Evolutionary conservation across 139 green algal species (phyloP), one percentile per base, ranked within the genome.

Genomic region (Tetratostichococcus sp.): DNA sequence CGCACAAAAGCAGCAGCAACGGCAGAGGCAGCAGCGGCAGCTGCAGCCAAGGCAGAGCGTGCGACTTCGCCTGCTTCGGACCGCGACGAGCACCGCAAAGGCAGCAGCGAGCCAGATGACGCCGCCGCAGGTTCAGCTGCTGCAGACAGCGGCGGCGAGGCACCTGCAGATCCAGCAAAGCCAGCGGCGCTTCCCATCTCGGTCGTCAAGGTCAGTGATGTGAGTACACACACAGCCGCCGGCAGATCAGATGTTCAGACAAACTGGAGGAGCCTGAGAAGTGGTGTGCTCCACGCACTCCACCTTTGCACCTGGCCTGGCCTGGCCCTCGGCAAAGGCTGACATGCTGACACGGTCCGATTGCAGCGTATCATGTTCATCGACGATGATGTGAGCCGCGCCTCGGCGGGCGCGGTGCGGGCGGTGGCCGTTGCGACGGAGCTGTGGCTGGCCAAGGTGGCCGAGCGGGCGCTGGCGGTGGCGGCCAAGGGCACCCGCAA

Each of bases 201-300:
- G 17, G n/a, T 88, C 8, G 82, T 93, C 4, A 90, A 88, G 39
- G 39, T 50, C n/a, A n/a, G n/a, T n/a, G n/a, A n/a, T n/a, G n/a
- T n/a, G n/a, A n/a, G n/a, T n/a, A n/a, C n/a, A n/a, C n/a, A n/a
- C n/a, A n/a, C n/a, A n/a, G n/a, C n/a, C n/a, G n/a, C n/a, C n/a
- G n/a, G n/a, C n/a, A n/a, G n/a, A n/a, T n/a, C n/a, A n/a, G n/a
- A n/a, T n/a, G n/a, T n/a, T n/a, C n/a, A n/a, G n/a, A n/a, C n/a
- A n/a, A n/a, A n/a, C n/a, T n/a, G n/a, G n/a, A n/a, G n/a, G n/a
- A n/a, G n/a, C n/a, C n/a, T n/a, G n/a, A n/a, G n/a, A n/a, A n/a
- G n/a, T n/a, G n/a, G n/a, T n/a, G n/a, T n/a, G n/a, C n/a, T n/a
- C n/a, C n/a, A n/a, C n/a, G n/a, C n/a, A n/a, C n/a, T n/a, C n/a